Conservation (phyloP, 257 asterid species). For the Solanum bukasovii region DNA sequence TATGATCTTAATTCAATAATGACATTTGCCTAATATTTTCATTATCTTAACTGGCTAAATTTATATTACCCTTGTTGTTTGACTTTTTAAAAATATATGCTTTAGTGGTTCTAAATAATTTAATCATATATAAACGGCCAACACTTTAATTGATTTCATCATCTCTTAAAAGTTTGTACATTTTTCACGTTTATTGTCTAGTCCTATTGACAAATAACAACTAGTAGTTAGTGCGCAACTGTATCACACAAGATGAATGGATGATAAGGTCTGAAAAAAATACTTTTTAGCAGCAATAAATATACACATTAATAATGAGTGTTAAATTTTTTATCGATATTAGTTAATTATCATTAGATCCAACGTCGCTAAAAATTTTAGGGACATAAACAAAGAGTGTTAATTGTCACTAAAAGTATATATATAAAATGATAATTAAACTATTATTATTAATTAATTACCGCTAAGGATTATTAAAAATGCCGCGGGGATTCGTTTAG, state of each 20-base stretch:
- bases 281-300: no score
- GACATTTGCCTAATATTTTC: not conserved
- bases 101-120: not conserved
- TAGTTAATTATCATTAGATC: no score
- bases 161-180: not conserved
- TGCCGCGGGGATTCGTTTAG: not conserved
- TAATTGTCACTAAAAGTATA: no score
- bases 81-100: not conserved
- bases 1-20: not conserved
- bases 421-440: no score
- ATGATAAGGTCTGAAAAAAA: no score
- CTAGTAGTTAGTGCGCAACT: not conserved
- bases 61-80: not conserved
- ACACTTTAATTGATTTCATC: not conserved
- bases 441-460: no score
- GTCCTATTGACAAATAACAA: not conserved
- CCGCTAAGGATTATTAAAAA: accelerated
- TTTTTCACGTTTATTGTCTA: not conserved
- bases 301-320: no score
- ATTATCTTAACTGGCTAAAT: not conserved
- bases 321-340: no score
- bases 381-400: no score
- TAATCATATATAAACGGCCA: no score
- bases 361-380: no score
- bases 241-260: not conserved